A percentile compares a stretch with the other conserved stretches of the same genome.
Evolutionary conservation across 2,329 filamentous ascomycete genomes (phyloP).

Genomic region (Claviceps purpurea): DNA sequence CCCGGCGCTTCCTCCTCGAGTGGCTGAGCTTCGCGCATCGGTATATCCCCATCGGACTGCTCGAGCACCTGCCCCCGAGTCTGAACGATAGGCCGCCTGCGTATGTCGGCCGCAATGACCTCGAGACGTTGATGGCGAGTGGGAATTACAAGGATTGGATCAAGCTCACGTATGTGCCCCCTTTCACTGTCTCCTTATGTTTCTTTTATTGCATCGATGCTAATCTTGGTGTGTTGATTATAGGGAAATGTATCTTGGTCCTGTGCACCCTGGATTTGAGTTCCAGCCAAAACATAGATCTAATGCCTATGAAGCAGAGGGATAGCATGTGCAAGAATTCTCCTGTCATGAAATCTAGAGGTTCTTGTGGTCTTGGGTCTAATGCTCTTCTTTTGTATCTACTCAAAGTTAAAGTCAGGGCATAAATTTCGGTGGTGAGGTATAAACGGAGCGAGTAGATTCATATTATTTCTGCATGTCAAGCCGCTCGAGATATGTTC

Average conservation of each 20-base stretch:
- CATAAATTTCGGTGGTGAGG: no score
- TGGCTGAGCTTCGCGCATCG: constrained; percentile 89
- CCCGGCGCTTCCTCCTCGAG: constrained; percentile 82
- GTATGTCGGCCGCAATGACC: constrained; percentile 71
- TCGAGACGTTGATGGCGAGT: constrained; percentile 88
- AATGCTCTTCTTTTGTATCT: no score
- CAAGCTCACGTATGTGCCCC: constrained; percentile 69
- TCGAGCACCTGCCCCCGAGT: constrained; percentile 77
- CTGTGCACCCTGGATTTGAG: constrained; percentile 76
- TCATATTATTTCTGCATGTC: no score
- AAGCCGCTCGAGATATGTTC: no score
- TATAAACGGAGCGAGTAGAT: no score
- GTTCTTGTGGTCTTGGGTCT: no score
- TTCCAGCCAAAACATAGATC: constrained; percentile 98
- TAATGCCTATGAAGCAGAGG: constrained; percentile 72
- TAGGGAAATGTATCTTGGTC: constrained; percentile 96
- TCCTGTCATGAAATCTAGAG: no score
- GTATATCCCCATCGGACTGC: constrained; percentile 78
- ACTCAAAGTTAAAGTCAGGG: no score
- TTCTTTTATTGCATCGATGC: neutral
- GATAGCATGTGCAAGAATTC: constrained; percentile 21
- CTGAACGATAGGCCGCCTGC: constrained; percentile 82
- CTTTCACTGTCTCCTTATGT: neutral
- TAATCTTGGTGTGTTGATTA: constrained; percentile 4
- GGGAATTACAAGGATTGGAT: constrained; percentile 96